phyloP scores from a whole-genome alignment of 495 filamentous ascomycete genomes.

The Rostrohypoxylon terebratum region DNA sequence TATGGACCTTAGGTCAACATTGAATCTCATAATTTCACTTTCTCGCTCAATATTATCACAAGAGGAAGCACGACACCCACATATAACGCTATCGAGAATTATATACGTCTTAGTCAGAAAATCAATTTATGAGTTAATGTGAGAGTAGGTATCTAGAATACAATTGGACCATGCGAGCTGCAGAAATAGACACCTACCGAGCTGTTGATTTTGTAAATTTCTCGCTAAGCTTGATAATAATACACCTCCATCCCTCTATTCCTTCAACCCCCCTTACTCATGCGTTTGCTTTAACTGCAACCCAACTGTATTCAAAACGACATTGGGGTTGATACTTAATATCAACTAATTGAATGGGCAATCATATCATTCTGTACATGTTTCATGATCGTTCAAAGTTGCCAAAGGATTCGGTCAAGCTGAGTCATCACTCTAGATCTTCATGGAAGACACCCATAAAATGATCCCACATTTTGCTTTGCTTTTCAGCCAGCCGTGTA shows the following conservation, averaged over 20 bases:
- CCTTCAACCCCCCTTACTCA: constrained; percentile 5
- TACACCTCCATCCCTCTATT: constrained; percentile 16
- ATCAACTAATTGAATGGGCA: not conserved
- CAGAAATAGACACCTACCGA: not conserved
- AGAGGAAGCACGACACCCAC: not conserved
- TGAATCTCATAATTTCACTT: no score
- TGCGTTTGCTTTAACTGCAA: constrained; percentile 5
- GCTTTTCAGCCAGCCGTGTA: not conserved
- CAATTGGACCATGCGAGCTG: not conserved
- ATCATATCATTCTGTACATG: not conserved
- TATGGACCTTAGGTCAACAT: no score
- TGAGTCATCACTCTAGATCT: not conserved
- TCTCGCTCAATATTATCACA: not conserved
- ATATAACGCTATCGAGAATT: no score
- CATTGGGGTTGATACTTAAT: not conserved
- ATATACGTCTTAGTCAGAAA: not conserved
- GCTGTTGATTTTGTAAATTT: not conserved
- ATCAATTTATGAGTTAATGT: no score
- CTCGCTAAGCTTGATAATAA: constrained; percentile 5
- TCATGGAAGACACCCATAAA: constrained; percentile 1
- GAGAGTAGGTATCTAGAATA: not conserved
- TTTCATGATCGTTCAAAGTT: not conserved
- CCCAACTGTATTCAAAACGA: not conserved
- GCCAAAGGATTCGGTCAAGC: constrained; percentile 5
- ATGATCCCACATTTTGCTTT: constrained; percentile 1